Evolutionary conservation across 352 stramenopile genomes (phyloP), one percentile per base, ranked within the genome.

Genomic region (Phytopythium litorale): DNA sequence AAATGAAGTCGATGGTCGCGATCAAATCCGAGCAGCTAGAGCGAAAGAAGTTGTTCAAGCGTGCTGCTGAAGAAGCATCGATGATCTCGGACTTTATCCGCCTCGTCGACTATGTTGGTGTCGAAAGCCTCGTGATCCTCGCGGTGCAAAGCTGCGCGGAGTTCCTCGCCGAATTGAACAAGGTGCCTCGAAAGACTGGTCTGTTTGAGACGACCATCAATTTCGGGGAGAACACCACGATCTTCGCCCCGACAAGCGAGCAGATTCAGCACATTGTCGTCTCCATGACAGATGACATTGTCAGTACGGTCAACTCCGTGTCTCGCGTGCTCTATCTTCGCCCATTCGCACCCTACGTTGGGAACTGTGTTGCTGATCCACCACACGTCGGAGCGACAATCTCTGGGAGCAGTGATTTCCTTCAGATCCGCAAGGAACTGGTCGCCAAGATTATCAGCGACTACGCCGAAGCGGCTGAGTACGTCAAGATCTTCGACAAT

Each of bases 81-180:
- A 96, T 97, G 87, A 94, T 98, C 48, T 76, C 84, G 16, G 88
- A 97, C 53, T 96, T 98, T 21, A 97, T 98, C 56, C 90, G 95
- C 6, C 74, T 98, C 0, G 84, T 97, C 13, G 95, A 98, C 66
- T 98, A 98, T 59, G 79, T 98, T 2, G 82, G 82, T 1, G 90
- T 97, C 21, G 94, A 98, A 64, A 97, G 87, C 62, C 77, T 98
- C 9, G 88, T 97, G 25, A 78, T 81, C 51, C 62, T 98, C 15
- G 87, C 85, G 21, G 72, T 97, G 2, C 77, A 94, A 37, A 97
- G 81, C 57, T 94, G 85, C 51, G 71, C 83, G 23, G 82, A 87
- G 35, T 96, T 98, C 51, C 72, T 98, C 8, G 68, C 88, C 2
- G 89, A 98, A 62, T 72, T 98, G 38, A 87, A 93, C 56, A 96